Base-by-base conservation (phyloP, 1,284 basidiomycete species). In the Pascua sp. region DNA sequence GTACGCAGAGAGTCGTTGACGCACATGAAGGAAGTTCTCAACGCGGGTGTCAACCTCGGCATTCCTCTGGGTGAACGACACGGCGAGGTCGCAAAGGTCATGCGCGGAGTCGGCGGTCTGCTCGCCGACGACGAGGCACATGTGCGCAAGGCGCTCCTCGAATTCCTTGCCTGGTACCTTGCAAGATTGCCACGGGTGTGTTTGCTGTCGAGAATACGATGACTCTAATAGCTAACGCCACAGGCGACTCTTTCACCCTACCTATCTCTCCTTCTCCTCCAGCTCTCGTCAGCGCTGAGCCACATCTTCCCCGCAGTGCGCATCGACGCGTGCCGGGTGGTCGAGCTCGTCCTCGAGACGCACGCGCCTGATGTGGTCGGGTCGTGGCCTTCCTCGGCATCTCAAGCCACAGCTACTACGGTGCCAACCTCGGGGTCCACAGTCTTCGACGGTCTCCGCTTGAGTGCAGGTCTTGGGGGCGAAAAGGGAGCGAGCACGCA, bases 241-340 rank as follows among this genome's bases (percentile, higher is more conserved):
- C 24, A 32, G 24, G 81, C 84, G 51, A 82, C 84, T 53, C 76
- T 91, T 2, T 67, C 79, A 4, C 91, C 88, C 8, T 91, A 91
- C 71, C 82, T 86, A 5, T 81, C 87, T 0, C 69, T 86, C 0
- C 80, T 96, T 2, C 80, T 95, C 15, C 83, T 97, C 12, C 96
- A 92, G 73, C 86, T 87, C 0, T 86, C 90, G 2, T 95, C 94
- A 5, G 91, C 91, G 0, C 87, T 96, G 72, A 93, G 91, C 0
- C 89, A 96, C 68, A 96, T 98, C 56, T 95, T 93, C 73, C 91
- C 92, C 10, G 90, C 94, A 67, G 90, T 98, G 57, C 83, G 92
- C 10, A 82, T 97, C 46, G 95, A 98, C 70, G 91, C 92, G 1
- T 82, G 95, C 61, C 85, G 86, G 32, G 84, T 94, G 61, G 77